phyloP scores from a whole-genome alignment of 768 basidiomycete species.

The Tricholoma saponaceum region DNA sequence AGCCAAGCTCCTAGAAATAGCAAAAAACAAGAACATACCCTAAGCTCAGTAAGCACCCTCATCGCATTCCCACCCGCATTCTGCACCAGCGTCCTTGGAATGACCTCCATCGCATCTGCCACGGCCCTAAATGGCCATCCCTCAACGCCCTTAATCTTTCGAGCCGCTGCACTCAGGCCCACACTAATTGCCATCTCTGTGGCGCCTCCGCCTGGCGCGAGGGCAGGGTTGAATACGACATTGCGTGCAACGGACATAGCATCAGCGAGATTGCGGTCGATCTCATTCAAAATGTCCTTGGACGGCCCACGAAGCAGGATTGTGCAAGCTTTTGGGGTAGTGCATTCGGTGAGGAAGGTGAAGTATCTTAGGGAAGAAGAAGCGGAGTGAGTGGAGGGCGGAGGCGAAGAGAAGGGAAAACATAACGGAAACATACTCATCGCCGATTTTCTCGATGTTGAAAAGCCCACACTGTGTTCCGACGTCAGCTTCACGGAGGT shows the following conservation, averaged over 20 bases:
- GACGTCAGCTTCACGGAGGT: slow-evolving; percentile 86
- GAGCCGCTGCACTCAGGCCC: slow-evolving; percentile 75
- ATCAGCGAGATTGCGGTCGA: slow-evolving; percentile 95
- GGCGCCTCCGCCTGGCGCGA: slow-evolving; percentile 96
- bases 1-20: slow-evolving; percentile 4
- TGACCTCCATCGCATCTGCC: slow-evolving; percentile 95
- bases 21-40: slow-evolving; percentile 48
- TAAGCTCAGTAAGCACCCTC: slow-evolving; percentile 85
- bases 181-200: slow-evolving; percentile 98
- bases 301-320: slow-evolving; percentile 96
- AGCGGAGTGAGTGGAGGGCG: not conserved
- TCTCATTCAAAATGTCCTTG: slow-evolving; percentile 97
- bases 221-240: slow-evolving; percentile 89
- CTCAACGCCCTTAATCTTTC: slow-evolving; percentile 81
- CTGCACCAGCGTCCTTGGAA: slow-evolving; percentile 91
- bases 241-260: slow-evolving; percentile 98
- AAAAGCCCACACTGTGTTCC: slow-evolving; percentile 96
- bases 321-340: slow-evolving; percentile 91
- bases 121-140: slow-evolving; percentile 91
- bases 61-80: slow-evolving; percentile 96
- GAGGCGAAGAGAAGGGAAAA: not conserved
- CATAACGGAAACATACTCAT: slow-evolving; percentile 54
- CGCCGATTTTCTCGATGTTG: slow-evolving; percentile 94
- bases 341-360: slow-evolving; percentile 92
- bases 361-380: slow-evolving; percentile 64